Evolutionary conservation across 2,329 filamentous ascomycete genomes (phyloP).

Genomic region (Ustulina deusta): DNA sequence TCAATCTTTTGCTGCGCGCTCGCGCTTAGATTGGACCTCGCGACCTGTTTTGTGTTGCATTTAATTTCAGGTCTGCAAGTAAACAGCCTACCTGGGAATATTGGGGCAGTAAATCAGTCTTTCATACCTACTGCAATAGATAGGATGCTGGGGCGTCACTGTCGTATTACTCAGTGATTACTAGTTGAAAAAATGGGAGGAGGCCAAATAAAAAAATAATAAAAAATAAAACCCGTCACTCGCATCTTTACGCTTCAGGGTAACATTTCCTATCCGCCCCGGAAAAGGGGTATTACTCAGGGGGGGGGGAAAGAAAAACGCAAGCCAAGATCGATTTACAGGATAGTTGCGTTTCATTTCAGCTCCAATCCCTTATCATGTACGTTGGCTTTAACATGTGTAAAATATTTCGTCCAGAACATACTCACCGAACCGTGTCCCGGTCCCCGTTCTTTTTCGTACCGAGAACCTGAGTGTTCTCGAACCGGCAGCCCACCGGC

Average conservation of each 20-base stretch:
- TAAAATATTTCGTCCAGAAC: conserved; percentile 14
- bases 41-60: conserved; percentile 26
- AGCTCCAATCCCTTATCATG: conserved; percentile 15
- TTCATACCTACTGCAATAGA: conserved; percentile 10
- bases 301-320: conserved; percentile 17
- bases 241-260: conserved; percentile 15
- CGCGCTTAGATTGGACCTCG: conserved; percentile 19
- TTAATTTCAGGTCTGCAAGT: conserved; percentile 23
- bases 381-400: conserved; percentile 8
- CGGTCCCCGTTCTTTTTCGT: conserved; percentile 1
- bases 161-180: conserved; percentile 30
- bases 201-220: neutral
- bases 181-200: conserved; percentile 10
- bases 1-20: conserved; percentile 11
- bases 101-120: conserved; percentile 18
- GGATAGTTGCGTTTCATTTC: conserved; percentile 20
- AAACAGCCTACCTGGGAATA: neutral
- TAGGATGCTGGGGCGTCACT: neutral
- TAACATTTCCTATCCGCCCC: conserved; percentile 12
- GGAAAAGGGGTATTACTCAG: conserved; percentile 26
- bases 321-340: conserved; percentile 32
- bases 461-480: conserved; percentile 7
- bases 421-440: conserved; percentile 21
- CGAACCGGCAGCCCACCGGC: neutral
- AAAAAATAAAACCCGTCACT: conserved; percentile 6